Base-by-base conservation (phyloP, 2,329 filamentous ascomycete genomes). In the Hypocreales sp. region DNA sequence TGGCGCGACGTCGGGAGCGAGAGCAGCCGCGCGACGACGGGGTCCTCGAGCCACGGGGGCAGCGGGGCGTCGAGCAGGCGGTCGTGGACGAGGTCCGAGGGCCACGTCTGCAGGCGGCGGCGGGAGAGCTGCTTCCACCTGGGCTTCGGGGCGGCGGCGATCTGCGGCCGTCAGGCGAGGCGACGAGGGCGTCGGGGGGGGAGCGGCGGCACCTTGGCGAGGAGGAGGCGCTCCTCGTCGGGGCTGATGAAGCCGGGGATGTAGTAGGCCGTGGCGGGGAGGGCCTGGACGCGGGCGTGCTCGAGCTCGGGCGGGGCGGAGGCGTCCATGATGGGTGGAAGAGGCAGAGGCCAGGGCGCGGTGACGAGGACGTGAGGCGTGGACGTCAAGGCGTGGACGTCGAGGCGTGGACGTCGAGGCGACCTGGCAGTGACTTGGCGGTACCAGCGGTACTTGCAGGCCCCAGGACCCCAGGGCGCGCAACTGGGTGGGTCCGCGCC, bases 71-170 rank as follows among this genome's bases (percentile, higher is more conserved):
- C 72, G 15, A 95, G 62, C 1, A 98, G 67, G 11, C 71, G 78
- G 48, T 93, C 67, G 29, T 73, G 69, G 20, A 82, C 77, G 8
- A 95, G 69, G 31, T 82, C 71, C 3, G 81, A 90, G 2, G 87
- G 90, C 66, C 86, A 83, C 1, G 82, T 82, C 61, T 95, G 86
- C 1, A 98, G 70, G 22, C 87, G 77, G 30, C 90, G 79, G 50
- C 84, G 82, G n/a, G 78, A 72, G 30, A 98, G 75, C 26, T 78
- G 67, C 35, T 82, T 86, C 87, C 90, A 98, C 47, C 75, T 68
- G 15, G 79, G 76, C 35, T 73, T 75, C 15, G 80, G 78, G 1
- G 72, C 73, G 24, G 67, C 60, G 27, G 60, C 56, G 40, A 78
- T 68, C 64, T 62, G 40, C 26, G 16, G n/a, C n/a, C n/a, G n/a